A percentile compares a stretch with the other conserved stretches of the same genome.
phyloP scores from a whole-genome alignment of 176 grass and related monocot species.

The Areca catechu region DNA sequence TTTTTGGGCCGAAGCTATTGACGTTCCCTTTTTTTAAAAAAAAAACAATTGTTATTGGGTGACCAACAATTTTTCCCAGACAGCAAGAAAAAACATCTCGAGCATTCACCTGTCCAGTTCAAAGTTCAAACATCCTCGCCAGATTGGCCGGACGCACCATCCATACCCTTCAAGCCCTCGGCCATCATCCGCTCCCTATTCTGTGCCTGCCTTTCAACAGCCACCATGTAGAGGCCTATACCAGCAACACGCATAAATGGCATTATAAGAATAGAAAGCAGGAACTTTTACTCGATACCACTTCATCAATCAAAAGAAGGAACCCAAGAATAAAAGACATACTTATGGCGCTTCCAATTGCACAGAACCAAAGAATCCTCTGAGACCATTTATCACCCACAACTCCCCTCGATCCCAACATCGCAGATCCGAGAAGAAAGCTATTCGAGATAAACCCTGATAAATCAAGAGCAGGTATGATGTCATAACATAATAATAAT shows the following conservation, averaged over 20 bases:
- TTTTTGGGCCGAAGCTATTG: too few species aligned
- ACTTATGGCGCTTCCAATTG: slow-evolving; percentile 74
- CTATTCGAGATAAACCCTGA: too few species aligned
- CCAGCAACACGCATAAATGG: neutral
- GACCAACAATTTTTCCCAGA: too few species aligned
- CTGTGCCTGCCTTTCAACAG: slow-evolving; percentile 87
- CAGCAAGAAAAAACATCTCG: neutral
- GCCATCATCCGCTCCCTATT: slow-evolving; percentile 60
- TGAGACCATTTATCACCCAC: slow-evolving; percentile 86
- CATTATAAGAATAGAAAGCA: too few species aligned
- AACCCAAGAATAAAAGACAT: slow-evolving; percentile 26
- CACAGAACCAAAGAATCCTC: slow-evolving; percentile 69
- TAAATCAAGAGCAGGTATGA: too few species aligned
- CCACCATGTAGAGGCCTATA: slow-evolving; percentile 73
- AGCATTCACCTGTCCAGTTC: slow-evolving; percentile 20
- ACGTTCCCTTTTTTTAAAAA: too few species aligned
- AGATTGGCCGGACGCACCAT: slow-evolving; percentile 17
- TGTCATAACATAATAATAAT: too few species aligned
- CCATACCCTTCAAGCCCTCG: slow-evolving; percentile 51
- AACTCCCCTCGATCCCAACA: slow-evolving; percentile 20
- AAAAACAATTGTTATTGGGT: too few species aligned
- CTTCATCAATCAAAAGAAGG: neutral
- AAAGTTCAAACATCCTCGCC: slow-evolving; percentile 37
- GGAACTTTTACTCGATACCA: too few species aligned
- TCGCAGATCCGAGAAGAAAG: neutral